Evolutionary conservation across 164 flowering plant genomes (phyloP), one percentile per base, ranked within the genome.

Genomic region (Stephania cephalantha): DNA sequence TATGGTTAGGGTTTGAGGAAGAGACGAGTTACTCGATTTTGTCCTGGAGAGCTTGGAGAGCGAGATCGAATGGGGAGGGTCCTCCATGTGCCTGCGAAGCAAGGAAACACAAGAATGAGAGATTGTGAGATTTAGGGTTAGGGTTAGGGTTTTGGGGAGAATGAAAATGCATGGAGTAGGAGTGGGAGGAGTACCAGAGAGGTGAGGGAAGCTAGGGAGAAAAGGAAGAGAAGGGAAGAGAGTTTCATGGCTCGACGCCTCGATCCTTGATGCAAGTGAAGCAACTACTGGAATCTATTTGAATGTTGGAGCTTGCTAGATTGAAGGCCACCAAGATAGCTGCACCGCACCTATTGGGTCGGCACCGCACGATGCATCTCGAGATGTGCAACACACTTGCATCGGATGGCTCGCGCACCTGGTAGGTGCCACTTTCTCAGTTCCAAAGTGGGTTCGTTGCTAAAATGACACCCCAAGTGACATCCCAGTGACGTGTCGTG

Each of bases 11-110:
- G 20, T 9, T 50, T 1, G 44, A 0, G 48, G 30, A 9, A 6
- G 53, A 66, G 70, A 68, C 22, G 30, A 64, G 76, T 72, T 79
- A 73, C 94, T 86, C 86, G 48, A 89, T 85, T 71, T 85, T 84
- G 50, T 78, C 83, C 78, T 90, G 87, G 4, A 90, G 87, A 76
- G 81, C 75, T 53, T 82, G 80, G 70, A 90, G 86, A 42, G 87
- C 86, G 0, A 72, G 17, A 1, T 85, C 70, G 74, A 89, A 90
- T 3, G 87, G 85, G 9, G 89, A 82, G 5, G 55, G 31, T 17
- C 71, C 13, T 15, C 64, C 65, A 50, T 74, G 73, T 42, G 30
- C 30, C 15, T 6, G 48, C 25, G 46, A 9, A 73, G 25, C 1
- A 22, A 61, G 6, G 22, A 50, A 20, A 15, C 17, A 15, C 7